Conservation (phyloP, 306 rosid genomes). For the Medicago lupulina region DNA sequence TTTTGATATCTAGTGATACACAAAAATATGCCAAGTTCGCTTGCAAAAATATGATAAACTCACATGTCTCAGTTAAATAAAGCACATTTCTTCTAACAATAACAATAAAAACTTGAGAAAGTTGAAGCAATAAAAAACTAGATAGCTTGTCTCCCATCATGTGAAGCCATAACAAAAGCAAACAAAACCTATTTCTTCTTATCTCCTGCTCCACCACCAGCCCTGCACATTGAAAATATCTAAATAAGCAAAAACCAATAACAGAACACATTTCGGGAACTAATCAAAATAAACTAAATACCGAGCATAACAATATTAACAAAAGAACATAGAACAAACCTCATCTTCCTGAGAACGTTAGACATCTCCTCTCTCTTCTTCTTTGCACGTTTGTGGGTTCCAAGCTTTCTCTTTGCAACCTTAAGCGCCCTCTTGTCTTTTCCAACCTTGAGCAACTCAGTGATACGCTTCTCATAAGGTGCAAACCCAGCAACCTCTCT, state of each 20-base stretch:
- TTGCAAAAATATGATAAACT: not conserved
- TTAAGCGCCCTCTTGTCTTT: conserved; percentile 89
- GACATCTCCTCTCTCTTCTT: conserved; percentile 98
- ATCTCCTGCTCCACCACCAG: conserved; percentile 91
- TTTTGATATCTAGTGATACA: not conserved
- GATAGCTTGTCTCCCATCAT: conserved; percentile 2
- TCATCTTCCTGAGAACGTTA: conserved; percentile 82
- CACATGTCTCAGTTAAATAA: conserved; percentile 20
- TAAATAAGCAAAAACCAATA: not conserved
- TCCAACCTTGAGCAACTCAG: conserved; percentile 97
- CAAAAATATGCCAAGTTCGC: not conserved
- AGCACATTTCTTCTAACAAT: conserved; percentile 29
- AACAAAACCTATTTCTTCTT: conserved; percentile 64
- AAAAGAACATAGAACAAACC: conserved; percentile 49
- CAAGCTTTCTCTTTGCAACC: conserved; percentile 85
- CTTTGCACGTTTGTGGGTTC: conserved; percentile 91
- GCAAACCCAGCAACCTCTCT: conserved; percentile 94
- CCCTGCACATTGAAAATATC: conserved; percentile 51
- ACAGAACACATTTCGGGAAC: not conserved
- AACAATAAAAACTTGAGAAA: not conserved
- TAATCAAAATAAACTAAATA: not conserved
- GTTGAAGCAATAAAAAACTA: conserved; percentile 29
- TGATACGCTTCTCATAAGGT: conserved; percentile 89
- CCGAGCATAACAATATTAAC: not conserved
- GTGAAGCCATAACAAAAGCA: conserved; percentile 2